phyloP scores from a whole-genome alignment of 2,329 filamentous ascomycete genomes.

The Ophiosphaerella korrae region DNA sequence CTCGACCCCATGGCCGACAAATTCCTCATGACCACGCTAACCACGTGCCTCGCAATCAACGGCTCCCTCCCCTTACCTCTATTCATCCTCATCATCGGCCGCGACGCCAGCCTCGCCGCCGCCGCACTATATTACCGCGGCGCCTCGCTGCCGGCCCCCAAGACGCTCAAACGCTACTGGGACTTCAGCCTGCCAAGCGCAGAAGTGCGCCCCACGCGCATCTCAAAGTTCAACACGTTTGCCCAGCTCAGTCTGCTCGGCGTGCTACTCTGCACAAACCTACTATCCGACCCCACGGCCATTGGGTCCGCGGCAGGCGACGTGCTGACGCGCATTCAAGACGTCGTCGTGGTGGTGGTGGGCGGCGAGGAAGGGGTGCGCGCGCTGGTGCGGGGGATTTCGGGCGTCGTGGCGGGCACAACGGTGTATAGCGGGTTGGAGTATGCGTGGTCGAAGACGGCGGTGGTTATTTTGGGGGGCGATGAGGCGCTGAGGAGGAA shows the following conservation, averaged over 20 bases:
- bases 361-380: constrained; percentile 44
- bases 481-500: constrained; percentile 55
- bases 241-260: constrained; percentile 88
- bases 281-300: constrained; percentile 63
- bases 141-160: constrained; percentile 90
- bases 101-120: constrained; percentile 81
- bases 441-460: constrained; percentile 89
- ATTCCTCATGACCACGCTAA: constrained; percentile 89
- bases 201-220: constrained; percentile 80
- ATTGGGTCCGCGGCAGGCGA: constrained; percentile 55
- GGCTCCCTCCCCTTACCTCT: constrained; percentile 85
- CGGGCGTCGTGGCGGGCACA: constrained; percentile 83
- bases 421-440: constrained; percentile 93
- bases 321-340: constrained; percentile 29
- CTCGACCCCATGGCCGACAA: constrained; percentile 95
- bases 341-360: too few relatives aligned
- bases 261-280: constrained; percentile 77
- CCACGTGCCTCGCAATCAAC: constrained; percentile 81
- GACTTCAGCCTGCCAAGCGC: constrained; percentile 91
- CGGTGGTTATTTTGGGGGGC: constrained; percentile 77
- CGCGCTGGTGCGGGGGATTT: constrained; percentile 50
- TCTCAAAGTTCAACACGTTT: constrained; percentile 91
- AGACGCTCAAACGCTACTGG: constrained; percentile 93
- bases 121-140: constrained; percentile 94
- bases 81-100: constrained; percentile 85